Base-by-base conservation (phyloP, 2,329 filamentous ascomycete genomes). In the Penicillium digitatum region DNA sequence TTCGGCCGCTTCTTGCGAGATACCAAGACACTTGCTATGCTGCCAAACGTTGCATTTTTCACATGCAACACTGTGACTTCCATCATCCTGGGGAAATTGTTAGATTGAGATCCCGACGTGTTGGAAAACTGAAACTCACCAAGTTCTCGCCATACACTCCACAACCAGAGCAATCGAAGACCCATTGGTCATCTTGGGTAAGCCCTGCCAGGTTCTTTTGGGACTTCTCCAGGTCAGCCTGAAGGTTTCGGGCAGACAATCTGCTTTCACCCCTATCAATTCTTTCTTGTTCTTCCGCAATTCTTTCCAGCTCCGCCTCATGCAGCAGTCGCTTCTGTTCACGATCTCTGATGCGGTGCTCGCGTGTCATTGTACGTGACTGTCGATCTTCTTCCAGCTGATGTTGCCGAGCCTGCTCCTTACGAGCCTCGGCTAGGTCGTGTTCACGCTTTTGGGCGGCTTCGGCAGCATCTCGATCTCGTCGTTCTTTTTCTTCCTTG, bases 11-110 rank as follows among this genome's bases (percentile, higher is more conserved):
- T 82, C 77, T 65, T 95, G 83, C 43, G 83, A 82, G 60, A 97
- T 88, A 38, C 87, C 87, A 56, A 96, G 82, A 69, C 94, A 99
- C 66, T 88, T 90, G 78, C 91, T 95, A 69, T 99, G 94, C 71
- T 97, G 93, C 94, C 94, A 99, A 45, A 95, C 87, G 69, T 87
- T 95, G 78, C 94, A 99, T 62, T 81, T 86, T 69, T 99, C 94
- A 74, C 94, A 99, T 27, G 92, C 89, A 61, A 99, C 86, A 70
- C 91, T 96, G 69, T 96, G 92, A 8, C 90, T 87, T 34, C 94
- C 94, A 70, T 97, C 94, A 66, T 99, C 94, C 81, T 83, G 59
- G 16, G 7, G 8, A 27, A 31, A 43, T 39, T 24, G 58, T 72
- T 49, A 71, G 66, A 40, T 63, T 39, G 59, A 56, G 14, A 10